Conservation (phyloP, 1,284 basidiomycete genomes). For the Pseudozyma sp. region DNA sequence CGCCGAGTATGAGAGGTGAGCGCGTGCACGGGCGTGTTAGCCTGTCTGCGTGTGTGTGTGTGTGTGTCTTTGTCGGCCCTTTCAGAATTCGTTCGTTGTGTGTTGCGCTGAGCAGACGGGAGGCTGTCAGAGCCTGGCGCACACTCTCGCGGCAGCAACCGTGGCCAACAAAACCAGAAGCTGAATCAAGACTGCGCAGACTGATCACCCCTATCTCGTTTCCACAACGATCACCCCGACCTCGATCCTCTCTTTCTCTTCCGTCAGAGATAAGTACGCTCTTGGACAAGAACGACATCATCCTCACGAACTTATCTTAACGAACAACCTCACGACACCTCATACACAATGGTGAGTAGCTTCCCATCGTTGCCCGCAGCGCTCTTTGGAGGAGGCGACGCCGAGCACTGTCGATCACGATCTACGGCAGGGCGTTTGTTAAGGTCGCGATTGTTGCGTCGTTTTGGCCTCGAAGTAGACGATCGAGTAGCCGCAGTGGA, state of each 20-base stretch:
- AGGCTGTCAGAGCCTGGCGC: background rate
- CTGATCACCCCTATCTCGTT: slow-evolving; percentile 26
- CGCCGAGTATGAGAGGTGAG: background rate
- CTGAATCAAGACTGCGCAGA: background rate
- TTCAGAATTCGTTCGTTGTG: background rate
- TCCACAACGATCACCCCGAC: slow-evolving; percentile 25
- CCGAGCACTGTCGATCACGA: no score
- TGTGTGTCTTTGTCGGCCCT: slow-evolving; percentile 10
- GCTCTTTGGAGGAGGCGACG: no score
- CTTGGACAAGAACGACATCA: background rate
- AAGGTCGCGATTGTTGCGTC: no score
- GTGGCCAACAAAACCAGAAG: no score
- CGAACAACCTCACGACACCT: slow-evolving; percentile 18
- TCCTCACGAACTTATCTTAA: slow-evolving; percentile 6
- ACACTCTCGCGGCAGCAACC: background rate
- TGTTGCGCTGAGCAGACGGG: slow-evolving; percentile 1
- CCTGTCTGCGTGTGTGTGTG: background rate
- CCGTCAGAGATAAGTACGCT: background rate
- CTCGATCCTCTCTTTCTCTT: background rate
- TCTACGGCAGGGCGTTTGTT: no score
- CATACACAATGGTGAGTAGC: slow-evolving; percentile 46
- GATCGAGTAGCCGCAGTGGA: no score
- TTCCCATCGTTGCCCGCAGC: background rate
- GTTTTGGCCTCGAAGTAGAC: no score
- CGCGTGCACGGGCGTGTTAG: slow-evolving; percentile 7